Evolutionary conservation across 345 rosid species (phyloP).

Genomic region (Brassica nigra): DNA sequence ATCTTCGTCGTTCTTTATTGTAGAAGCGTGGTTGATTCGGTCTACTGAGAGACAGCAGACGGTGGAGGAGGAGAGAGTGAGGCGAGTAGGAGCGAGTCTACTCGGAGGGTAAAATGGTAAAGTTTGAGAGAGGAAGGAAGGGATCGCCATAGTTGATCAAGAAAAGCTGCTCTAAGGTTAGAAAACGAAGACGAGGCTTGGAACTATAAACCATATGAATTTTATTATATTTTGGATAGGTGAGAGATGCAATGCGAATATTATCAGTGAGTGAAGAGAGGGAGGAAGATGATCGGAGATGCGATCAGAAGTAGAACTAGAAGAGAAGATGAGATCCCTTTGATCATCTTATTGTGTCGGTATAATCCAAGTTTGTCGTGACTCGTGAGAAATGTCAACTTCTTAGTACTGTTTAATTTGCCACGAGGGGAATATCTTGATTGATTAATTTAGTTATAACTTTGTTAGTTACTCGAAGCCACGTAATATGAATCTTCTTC

Average conservation of each 20-base stretch:
- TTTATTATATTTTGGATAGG: too few species aligned
- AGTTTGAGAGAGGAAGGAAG: conserved; percentile 13
- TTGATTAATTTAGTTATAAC: not conserved
- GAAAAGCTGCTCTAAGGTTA: not conserved
- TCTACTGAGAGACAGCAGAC: conserved; percentile 44
- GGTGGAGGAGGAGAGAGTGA: conserved; percentile 22
- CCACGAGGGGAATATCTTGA: conserved; percentile 18
- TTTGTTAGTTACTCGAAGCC: not conserved
- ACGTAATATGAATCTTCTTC: not conserved
- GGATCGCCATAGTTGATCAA: conserved; percentile 42
- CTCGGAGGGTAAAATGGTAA: conserved; percentile 34
- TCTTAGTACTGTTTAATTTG: conserved; percentile 16
- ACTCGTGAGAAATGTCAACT: conserved; percentile 9
- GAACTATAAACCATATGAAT: conserved; percentile 9
- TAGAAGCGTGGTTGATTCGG: conserved; percentile 23
- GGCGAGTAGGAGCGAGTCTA: conserved; percentile 19
- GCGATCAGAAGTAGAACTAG: not conserved
- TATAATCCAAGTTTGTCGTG: conserved; percentile 7
- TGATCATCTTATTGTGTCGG: conserved; percentile 17
- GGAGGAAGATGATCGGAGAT: conserved; percentile 26
- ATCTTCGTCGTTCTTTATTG: not conserved
- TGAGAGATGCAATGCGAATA: conserved; percentile 5
- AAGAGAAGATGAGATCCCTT: not conserved
- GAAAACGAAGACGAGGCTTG: conserved; percentile 8
- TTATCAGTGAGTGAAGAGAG: not conserved